Percentiles rank a stretch among this genome's conserved stretches.
Conservation (phyloP, 2,329 filamentous ascomycete species). For the Cucurbitaria berberidis region DNA sequence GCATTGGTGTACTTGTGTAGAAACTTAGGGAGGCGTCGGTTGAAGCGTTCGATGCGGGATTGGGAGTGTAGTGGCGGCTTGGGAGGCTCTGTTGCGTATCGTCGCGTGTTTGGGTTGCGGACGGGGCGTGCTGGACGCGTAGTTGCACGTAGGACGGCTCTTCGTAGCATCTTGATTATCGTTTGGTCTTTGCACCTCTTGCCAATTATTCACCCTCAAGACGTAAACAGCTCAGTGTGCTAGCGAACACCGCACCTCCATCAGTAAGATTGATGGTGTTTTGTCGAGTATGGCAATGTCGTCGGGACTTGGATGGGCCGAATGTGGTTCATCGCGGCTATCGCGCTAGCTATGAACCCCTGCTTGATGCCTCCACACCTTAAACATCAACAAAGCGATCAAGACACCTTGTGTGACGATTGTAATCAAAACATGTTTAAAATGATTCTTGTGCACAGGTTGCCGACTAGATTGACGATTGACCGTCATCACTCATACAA, state of each 20-base stretch:
- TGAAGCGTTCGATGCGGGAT: constrained; percentile 45
- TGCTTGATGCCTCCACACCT: constrained; percentile 8
- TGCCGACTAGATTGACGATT: background rate
- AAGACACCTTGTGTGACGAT: constrained; percentile 3
- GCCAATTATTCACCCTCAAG: constrained; percentile 4
- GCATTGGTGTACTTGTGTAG: constrained; percentile 72
- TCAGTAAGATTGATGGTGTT: background rate
- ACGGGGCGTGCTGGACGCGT: background rate
- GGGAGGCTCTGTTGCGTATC: constrained; percentile 23
- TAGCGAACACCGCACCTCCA: background rate
- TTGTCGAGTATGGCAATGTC: constrained; percentile 8
- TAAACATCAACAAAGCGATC: constrained; percentile 15
- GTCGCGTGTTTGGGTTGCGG: constrained; percentile 17
- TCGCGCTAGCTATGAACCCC: constrained; percentile 6
- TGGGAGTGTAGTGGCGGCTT: constrained; percentile 27
- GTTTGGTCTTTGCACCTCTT: constrained; percentile 3
- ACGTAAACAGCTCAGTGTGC: background rate
- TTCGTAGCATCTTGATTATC: constrained; percentile 16
- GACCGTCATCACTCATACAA: background rate
- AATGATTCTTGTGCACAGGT: background rate
- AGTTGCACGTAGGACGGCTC: constrained; percentile 4
- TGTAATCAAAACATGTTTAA: background rate
- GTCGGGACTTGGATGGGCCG: constrained; percentile 13
- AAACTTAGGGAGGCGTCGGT: constrained; percentile 61
- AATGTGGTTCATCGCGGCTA: constrained; percentile 3